Base-by-base conservation (phyloP, 352 stramenopile species). In the Globisporangium polare region DNA sequence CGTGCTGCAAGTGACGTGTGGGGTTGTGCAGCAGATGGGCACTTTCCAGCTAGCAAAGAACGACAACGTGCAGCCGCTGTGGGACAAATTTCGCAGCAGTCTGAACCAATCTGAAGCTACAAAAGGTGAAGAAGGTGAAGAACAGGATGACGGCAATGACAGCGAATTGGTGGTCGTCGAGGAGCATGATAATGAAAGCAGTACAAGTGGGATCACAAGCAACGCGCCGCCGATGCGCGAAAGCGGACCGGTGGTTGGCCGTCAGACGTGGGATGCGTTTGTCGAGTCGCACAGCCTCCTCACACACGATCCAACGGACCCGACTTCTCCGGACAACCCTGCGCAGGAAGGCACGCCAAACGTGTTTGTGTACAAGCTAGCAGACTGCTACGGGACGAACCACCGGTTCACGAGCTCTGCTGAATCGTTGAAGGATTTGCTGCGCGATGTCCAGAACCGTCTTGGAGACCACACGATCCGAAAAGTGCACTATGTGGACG, bases 1-100 rank as follows among this genome's bases (percentile, higher is more conserved):
- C 73, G 96, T 99, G 20, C 89, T 99, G 58, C 95, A 99, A 69
- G 80, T 97, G 15, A 96, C 97, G 22, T 90, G 87, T 66, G 90
- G 78, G 0, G 83, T 95, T 18, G 72, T 95, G 42, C 77, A 94
- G 49, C 85, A 95, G 75, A 91, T 94, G 79, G 76, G 75, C 12
- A 90, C 72, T 0, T 90, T 95, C 55, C 84, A 90, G 46, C 68
- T 69, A 5, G 74, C 77, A 17, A 85, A 80, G 53, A 92, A 67
- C 39, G 84, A 89, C n/a, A 77, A 65, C 46, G 77, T 90, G 7
- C 74, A 90, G 58, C 83, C 86, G 17, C 53, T 94, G 26, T 92
- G 81, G 86, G 84, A 91, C 65, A 67, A 90, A 58, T 84, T 92
- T 57, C 78, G 84, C 17, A 80, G 71, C 51, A 89, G 75, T 43